Conservation (phyloP, 2,329 filamentous ascomycete genomes). For the Colletotrichum sp. region DNA sequence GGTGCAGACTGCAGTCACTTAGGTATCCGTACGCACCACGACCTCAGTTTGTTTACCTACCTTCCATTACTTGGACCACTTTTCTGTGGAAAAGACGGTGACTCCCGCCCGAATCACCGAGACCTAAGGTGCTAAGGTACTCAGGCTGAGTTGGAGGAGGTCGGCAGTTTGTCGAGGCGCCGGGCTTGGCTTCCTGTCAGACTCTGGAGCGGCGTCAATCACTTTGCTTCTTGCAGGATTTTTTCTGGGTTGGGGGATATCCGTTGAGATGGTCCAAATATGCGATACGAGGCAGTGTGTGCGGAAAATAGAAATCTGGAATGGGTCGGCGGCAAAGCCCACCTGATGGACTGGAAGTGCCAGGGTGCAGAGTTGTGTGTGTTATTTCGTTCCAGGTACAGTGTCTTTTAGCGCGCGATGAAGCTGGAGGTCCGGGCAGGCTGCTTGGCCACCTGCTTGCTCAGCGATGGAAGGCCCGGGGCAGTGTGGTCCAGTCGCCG, state of each 20-base stretch:
- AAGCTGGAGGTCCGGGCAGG: neutral
- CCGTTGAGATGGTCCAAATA: neutral
- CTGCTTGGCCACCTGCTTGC: neutral
- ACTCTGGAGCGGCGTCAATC: neutral
- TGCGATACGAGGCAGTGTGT: constrained; percentile 10
- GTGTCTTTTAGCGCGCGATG: neutral
- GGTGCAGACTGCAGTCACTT: neutral
- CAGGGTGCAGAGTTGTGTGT: neutral
- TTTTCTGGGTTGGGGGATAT: neutral
- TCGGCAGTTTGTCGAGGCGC: neutral
- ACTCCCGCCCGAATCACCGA: neutral
- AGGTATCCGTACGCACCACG: no score
- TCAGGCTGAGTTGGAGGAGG: neutral
- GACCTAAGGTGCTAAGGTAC: neutral
- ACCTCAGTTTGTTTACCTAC: neutral
- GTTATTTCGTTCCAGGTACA: constrained; percentile 12
- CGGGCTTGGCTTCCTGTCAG: neutral
- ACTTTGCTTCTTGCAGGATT: neutral
- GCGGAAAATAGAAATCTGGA: neutral
- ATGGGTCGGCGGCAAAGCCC: neutral
- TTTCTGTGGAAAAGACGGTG: neutral
- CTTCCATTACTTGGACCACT: neutral
- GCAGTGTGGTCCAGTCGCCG: neutral
- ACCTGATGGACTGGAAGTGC: neutral
- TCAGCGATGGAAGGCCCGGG: neutral